Evolutionary conservation across 2,329 filamentous ascomycete species (phyloP), one percentile per base, ranked within the genome.

Genomic region (Talaromyces sp.): DNA sequence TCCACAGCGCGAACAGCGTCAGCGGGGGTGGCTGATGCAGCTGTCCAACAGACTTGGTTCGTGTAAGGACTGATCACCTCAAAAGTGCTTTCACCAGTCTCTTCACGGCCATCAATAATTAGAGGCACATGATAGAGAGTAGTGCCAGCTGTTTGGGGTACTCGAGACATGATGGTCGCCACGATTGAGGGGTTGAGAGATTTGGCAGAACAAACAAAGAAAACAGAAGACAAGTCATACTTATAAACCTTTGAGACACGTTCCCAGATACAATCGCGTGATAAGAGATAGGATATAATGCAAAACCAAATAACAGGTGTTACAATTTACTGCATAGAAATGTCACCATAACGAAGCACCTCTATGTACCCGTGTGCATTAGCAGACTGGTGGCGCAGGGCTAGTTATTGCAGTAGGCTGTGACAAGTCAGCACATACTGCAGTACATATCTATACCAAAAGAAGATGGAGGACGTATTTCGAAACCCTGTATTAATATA

Each of bases 51-150:
- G 33, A 82, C 70, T 72, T 84, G 65, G 80, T 85, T 70, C 62
- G 80, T 81, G 22, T 76, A 74, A 5, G 89, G 89, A 31, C 82
- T 85, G 65, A 81, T 78, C 22, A 91, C 83, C 39, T 75, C 72
- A 66, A 78, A 79, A 9, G 73, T 73, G 1, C 70, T 64, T 9
- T 70, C 54, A 2, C 72, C 68, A 47, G 68, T 66, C 62, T 75
- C 74, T 60, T 78, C 74, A 45, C 73, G 69, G 60, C 76, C 76
- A 54, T 79, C 75, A 65, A 79, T 79, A n/a, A 78, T 68, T 31
- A 79, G 65, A 31, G 77, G 77, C 33, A 79, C 73, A 13, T 49
- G 50, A 19, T 63, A 31, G 54, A 16, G 14, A 37, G 52, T 14
- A 24, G 24, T n/a, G 13, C 13, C 47, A 50, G 24, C 9, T 13